Conservation (phyloP, 176 grass and related monocot genomes). For the Bothriochloa decipiens region DNA sequence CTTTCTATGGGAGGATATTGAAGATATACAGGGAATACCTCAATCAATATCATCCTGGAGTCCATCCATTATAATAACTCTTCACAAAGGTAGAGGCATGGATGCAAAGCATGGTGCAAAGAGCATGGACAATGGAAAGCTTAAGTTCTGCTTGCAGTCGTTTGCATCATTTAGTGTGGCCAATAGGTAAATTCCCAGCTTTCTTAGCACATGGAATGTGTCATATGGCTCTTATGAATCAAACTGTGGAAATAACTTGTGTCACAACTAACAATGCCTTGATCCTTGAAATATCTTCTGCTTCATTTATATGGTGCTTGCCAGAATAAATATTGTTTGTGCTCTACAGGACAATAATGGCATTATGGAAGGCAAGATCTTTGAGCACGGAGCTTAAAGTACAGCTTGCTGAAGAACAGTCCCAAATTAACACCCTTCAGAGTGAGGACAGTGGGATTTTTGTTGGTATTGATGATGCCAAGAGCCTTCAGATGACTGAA, state of each 20-base stretch:
- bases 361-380: conserved; percentile 92
- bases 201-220: conserved; percentile 10
- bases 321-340: conserved; percentile 33
- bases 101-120: conserved; percentile 96
- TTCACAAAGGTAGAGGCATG: conserved; percentile 79
- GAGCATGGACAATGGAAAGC: conserved; percentile 74
- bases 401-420: conserved; percentile 81
- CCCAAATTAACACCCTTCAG: conserved; percentile 52
- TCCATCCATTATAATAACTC: conserved; percentile 78
- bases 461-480: conserved; percentile 71
- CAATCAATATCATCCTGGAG: conserved; percentile 64
- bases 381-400: conserved; percentile 74
- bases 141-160: conserved; percentile 84
- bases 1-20: conserved; percentile 97
- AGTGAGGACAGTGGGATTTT: conserved; percentile 77
- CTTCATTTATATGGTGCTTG: conserved; percentile 19
- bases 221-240: conserved; percentile 16
- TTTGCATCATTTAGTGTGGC: conserved; percentile 95
- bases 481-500: conserved; percentile 66
- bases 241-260: conserved; percentile 1
- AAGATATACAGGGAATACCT: conserved; percentile 81
- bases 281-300: conserved; percentile 34
- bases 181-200: conserved; percentile 62
- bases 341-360: conserved; percentile 81
- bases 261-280: conserved; percentile 16